These are phyloP conservation scores for Phoenix dactylifera DNA, from an alignment of 176 grass and related monocot species.

Conservation along the genomic window DNA sequence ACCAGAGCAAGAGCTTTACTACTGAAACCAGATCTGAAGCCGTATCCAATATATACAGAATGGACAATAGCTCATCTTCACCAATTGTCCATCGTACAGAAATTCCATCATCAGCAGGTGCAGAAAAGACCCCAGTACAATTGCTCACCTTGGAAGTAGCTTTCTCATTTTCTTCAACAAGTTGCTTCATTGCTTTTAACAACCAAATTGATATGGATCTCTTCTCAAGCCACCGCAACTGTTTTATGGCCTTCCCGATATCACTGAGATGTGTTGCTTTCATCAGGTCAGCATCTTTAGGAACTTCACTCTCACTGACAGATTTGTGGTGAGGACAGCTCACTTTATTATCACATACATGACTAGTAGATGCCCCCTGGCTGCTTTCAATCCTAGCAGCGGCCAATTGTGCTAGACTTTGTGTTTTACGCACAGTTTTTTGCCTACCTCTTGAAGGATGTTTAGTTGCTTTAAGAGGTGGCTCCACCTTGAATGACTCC, in stretches of 20 bases:
- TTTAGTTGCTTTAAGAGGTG: constrained; percentile 52
- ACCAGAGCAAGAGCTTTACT: constrained; percentile 71
- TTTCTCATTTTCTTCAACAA: constrained; percentile 84
- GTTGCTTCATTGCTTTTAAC: constrained; percentile 67
- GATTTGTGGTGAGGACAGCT: constrained; percentile 84
- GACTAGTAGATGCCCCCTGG: constrained; percentile 95
- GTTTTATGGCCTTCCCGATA: constrained; percentile 67
- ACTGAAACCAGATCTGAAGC: constrained; percentile 81
- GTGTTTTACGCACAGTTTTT: constrained; percentile 79
- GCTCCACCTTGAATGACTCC: constrained; percentile 72
- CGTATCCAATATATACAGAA: constrained; percentile 88
- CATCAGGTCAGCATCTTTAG: constrained; percentile 48
- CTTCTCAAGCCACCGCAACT: constrained; percentile 85
- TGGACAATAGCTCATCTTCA: constrained; percentile 73
- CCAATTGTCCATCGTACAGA: constrained; percentile 60
- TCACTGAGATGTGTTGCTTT: constrained; percentile 46
- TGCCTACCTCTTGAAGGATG: constrained; percentile 78
- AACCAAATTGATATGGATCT: constrained; percentile 86
- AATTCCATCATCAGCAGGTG: constrained; percentile 42
- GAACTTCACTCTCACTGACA: constrained; percentile 43
- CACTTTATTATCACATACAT: constrained; percentile 92
- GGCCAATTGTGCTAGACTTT: constrained; percentile 88
- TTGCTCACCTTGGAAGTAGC: constrained; percentile 52
- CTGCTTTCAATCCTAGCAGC: constrained; percentile 87
- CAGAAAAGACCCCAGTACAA: constrained; percentile 40